Conservation (phyloP, 176 grass and related monocot genomes). For the Carex cristatella region DNA sequence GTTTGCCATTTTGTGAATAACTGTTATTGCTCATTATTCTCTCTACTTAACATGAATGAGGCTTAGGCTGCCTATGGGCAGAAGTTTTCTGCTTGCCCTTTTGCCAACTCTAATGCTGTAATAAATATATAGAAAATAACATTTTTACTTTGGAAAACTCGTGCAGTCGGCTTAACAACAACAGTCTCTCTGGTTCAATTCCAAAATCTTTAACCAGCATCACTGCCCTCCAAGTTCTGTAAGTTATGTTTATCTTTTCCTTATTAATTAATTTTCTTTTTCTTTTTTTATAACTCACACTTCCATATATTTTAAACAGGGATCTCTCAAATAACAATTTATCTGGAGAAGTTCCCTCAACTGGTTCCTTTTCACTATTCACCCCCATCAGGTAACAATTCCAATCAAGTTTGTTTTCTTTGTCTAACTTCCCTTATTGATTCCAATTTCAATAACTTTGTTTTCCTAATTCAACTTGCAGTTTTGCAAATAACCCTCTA, state of each 20-base stretch:
- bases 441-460: conserved; percentile 9
- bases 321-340: conserved; percentile 88
- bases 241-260: conserved; percentile 31
- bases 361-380: conserved; percentile 84
- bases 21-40: not conserved
- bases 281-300: conserved; percentile 3
- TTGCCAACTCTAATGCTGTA: not conserved
- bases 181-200: conserved; percentile 69
- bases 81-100: not conserved
- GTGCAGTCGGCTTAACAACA: conserved; percentile 84
- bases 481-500: conserved; percentile 84
- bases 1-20: not conserved
- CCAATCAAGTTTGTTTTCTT: conserved; percentile 1
- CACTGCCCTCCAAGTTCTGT: conserved; percentile 84
- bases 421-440: conserved; percentile 10
- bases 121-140: conserved; percentile 15
- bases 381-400: conserved; percentile 74
- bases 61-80: not conserved
- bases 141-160: conserved; percentile 10
- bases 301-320: conserved; percentile 36
- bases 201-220: conserved; percentile 76
- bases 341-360: conserved; percentile 81
- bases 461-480: conserved; percentile 26
- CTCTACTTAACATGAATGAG: not conserved
- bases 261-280: conserved; percentile 11